phyloP scores from a whole-genome alignment of 2,329 filamentous ascomycete species.

The Nothophoma quercina region DNA sequence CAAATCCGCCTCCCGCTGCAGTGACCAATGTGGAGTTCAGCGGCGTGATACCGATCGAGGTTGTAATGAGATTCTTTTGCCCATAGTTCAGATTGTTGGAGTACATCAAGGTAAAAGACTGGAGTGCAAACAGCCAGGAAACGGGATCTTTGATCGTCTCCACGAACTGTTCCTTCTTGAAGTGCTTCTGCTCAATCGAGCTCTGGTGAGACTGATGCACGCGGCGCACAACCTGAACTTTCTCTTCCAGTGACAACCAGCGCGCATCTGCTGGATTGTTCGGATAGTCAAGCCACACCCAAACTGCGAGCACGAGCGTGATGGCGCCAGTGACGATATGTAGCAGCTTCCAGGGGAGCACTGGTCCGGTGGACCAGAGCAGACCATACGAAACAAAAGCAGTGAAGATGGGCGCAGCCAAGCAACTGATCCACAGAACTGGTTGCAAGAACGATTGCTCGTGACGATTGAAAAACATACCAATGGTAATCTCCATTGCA shows the following conservation, averaged over 20 bases:
- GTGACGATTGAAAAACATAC: slow-evolving; percentile 5
- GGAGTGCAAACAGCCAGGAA: background rate
- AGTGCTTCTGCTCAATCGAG: slow-evolving; percentile 5
- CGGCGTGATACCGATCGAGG: too few species aligned
- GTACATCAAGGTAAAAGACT: background rate
- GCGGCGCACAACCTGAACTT: background rate
- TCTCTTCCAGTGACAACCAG: background rate
- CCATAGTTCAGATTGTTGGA: background rate
- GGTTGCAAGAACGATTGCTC: slow-evolving; percentile 1
- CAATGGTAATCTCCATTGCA: slow-evolving; percentile 5
- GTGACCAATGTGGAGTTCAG: too few species aligned
- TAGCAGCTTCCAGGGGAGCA: too few species aligned
- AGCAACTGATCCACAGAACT: background rate
- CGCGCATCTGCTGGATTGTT: background rate
- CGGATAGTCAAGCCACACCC: too few species aligned
- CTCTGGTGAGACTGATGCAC: slow-evolving; percentile 1
- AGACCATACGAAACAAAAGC: background rate
- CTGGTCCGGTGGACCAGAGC: too few species aligned
- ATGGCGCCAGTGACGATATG: too few species aligned
- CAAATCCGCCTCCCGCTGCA: too few species aligned
- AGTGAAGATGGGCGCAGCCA: background rate
- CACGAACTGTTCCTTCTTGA: slow-evolving; percentile 1
- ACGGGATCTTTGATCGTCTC: slow-evolving; percentile 2
- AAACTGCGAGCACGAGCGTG: too few species aligned
- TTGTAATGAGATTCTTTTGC: too few species aligned